phyloP scores from a whole-genome alignment of 805 yeast species.

The Helenozyma rhizophorensis region DNA sequence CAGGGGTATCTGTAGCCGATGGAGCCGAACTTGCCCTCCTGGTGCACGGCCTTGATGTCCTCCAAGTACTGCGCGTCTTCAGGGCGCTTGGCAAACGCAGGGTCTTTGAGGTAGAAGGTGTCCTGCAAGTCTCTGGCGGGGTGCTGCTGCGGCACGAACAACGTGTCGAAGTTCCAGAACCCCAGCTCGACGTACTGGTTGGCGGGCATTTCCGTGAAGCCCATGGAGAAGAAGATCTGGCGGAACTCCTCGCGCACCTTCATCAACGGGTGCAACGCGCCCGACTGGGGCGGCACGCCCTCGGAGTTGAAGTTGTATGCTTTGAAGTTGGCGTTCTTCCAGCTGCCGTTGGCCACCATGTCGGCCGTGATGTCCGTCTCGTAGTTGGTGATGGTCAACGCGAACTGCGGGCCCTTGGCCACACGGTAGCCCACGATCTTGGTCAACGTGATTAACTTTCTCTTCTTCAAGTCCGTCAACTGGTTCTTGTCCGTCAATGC shows the following conservation, averaged over 20 bases:
- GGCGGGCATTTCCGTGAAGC: conserved; percentile 98
- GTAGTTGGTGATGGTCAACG: conserved; percentile 68
- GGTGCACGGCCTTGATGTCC: conserved; percentile 78
- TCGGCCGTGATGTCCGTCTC: conserved; percentile 95
- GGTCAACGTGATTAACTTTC: conserved; percentile 73
- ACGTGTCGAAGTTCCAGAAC: conserved; percentile 97
- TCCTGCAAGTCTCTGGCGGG: conserved; percentile 99
- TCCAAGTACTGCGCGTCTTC: conserved; percentile 75
- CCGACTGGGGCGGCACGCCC: conserved; percentile 80
- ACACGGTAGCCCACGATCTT: conserved; percentile 75
- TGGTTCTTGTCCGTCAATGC: conserved; percentile 58
- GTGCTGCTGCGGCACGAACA: conserved; percentile 98
- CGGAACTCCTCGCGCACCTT: conserved; percentile 97
- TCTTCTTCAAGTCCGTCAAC: conserved; percentile 83
- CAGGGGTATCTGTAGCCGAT: conserved; percentile 98
- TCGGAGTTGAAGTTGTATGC: conserved; percentile 95
- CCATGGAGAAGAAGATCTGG: conserved; percentile 96
- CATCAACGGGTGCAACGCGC: conserved; percentile 94
- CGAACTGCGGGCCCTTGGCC: conserved; percentile 78
- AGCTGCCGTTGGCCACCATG: conserved; percentile 77
- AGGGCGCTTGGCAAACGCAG: conserved; percentile 74
- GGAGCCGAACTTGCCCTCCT: conserved; percentile 87
- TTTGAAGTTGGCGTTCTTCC: conserved; percentile 84
- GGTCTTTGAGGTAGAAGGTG: conserved; percentile 96
- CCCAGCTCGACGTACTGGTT: conserved; percentile 97